phyloP scores from a whole-genome alignment of 345 rosid genomes.

The Aquilaria sinensis region DNA sequence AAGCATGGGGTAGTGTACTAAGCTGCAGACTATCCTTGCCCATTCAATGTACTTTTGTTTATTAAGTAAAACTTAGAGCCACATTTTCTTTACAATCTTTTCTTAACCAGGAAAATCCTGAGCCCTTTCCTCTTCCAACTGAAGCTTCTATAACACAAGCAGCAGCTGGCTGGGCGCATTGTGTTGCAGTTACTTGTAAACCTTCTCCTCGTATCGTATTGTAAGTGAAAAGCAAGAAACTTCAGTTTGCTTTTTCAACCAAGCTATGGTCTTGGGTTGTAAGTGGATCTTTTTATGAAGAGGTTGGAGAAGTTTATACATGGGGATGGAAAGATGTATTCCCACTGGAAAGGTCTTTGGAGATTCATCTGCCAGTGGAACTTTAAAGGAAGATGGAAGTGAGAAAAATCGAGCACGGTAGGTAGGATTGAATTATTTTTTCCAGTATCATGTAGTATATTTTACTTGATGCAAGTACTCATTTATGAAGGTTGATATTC shows the following conservation, averaged over 20 bases:
- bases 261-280: background rate
- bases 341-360: constrained; percentile 84
- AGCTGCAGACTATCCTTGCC: background rate
- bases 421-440: constrained; percentile 6
- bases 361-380: constrained; percentile 29
- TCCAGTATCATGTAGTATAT: background rate
- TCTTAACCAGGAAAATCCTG: constrained; percentile 70
- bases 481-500: constrained; percentile 12
- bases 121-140: constrained; percentile 87
- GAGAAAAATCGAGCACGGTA: constrained; percentile 82
- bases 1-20: constrained; percentile 73
- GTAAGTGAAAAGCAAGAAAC: too few species aligned
- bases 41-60: background rate
- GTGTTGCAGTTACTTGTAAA: constrained; percentile 84
- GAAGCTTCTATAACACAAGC: constrained; percentile 63
- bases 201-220: background rate
- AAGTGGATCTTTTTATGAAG: constrained; percentile 15
- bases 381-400: constrained; percentile 38
- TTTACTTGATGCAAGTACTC: constrained; percentile 14
- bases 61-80: constrained; percentile 5
- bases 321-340: constrained; percentile 99
- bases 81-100: constrained; percentile 6
- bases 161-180: constrained; percentile 98
- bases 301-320: constrained; percentile 83
- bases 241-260: background rate